Base-by-base conservation (phyloP, 2,329 filamentous ascomycete species). In the Huntiella moniliformis region DNA sequence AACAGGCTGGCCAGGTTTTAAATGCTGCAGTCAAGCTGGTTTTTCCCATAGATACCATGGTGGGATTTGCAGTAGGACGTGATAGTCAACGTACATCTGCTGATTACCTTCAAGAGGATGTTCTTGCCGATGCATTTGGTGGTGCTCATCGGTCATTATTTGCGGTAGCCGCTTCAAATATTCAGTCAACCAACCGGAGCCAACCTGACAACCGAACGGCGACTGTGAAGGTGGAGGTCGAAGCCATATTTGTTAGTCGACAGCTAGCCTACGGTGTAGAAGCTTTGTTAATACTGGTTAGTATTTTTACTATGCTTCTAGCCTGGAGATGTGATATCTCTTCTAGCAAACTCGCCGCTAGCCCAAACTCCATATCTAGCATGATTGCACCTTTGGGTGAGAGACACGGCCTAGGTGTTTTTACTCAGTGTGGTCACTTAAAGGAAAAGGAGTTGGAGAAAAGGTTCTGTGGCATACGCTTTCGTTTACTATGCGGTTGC, bases 171-270 rank as follows among this genome's bases (percentile, higher is more conserved):
- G 35, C 58, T 17, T 42, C 32, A 18, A 33, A 41, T 22, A n/a
- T 46, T 6, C 32, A 37, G 5, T 31, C 38, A 3, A 7, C 22
- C 12, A 37, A 31, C 5, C 4, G 11, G 3, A 42, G 5, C 6
- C 15, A 36, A 4, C 11, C 18, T 28, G 15, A 35, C 16, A 10
- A 7, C 8, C 28, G 45, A 36, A 18, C 13, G 12, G 39, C 44
- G 1, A 41, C 15, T 6, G 37, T 42, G n/a, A 36, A 8, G 0
- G 51, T 54, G 35, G 39, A 34, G 0, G 37, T 57, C 1, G 48
- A 52, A 0, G 63, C 58, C 0, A 53, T 65, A 0, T 42, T 60
- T 0, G 60, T 62, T 3, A 63, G 57, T 39, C 51, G 62, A 2
- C 1, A 50, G 0, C 56, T 61, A 7, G 58, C 62, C 0, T 54